Conservation (phyloP, 305 asterid species). For the Ilex paraguariensis region DNA sequence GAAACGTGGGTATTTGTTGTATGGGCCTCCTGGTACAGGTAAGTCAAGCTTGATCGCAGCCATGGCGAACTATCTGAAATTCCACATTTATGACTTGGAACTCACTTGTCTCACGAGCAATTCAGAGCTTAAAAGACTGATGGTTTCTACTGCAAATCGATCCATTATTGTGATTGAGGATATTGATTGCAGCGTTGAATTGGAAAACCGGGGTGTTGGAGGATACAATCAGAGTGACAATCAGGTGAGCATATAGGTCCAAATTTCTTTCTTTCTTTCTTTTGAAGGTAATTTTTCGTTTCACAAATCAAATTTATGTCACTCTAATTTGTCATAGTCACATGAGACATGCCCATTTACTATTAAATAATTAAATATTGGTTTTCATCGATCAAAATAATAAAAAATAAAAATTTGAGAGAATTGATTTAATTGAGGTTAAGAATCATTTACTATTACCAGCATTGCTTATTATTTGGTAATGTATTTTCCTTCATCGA, state of each 20-base stretch:
- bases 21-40: conserved; percentile 53
- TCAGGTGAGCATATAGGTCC: conserved; percentile 24
- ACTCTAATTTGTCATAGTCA: neutral
- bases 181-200: conserved; percentile 36
- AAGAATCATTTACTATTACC: neutral
- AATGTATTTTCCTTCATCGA: too few relatives aligned
- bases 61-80: conserved; percentile 47
- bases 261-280: conserved; percentile 1
- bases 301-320: too few relatives aligned
- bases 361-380: too few relatives aligned
- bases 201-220: conserved; percentile 28
- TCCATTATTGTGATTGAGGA: conserved; percentile 50
- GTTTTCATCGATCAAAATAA: too few relatives aligned
- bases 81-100: conserved; percentile 49
- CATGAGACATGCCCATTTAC: conserved; percentile 9
- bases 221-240: conserved; percentile 18
- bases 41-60: conserved; percentile 53
- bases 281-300: too few relatives aligned
- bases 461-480: neutral
- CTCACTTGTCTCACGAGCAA: conserved; percentile 25
- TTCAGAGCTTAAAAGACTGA: conserved; percentile 35
- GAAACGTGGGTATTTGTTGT: conserved; percentile 37
- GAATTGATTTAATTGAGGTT: neutral
- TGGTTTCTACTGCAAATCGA: conserved; percentile 28
- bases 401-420: neutral